Evolutionary conservation across 345 rosid species (phyloP).

Genomic region (Mallotus nudiflorus): DNA sequence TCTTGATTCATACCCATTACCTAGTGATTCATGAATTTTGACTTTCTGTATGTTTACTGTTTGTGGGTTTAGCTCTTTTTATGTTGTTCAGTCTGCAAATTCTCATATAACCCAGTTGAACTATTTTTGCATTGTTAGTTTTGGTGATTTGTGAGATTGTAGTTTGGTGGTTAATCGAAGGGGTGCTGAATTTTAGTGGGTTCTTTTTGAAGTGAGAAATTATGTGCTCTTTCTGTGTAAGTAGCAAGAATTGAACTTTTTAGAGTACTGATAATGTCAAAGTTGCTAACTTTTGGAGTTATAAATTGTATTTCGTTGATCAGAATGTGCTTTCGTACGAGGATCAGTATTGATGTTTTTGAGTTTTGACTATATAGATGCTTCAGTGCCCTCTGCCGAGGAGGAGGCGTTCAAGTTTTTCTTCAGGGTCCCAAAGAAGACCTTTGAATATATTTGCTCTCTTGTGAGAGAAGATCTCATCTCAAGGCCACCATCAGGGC

Average conservation of each 20-base stretch:
- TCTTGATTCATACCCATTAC: neutral
- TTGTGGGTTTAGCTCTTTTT: neutral
- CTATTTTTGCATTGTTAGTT: neutral
- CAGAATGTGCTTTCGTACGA: neutral
- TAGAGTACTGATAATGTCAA: neutral
- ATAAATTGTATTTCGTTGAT: neutral
- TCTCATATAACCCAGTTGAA: neutral
- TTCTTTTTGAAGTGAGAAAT: neutral
- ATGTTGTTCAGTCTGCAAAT: neutral
- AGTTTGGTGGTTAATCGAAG: neutral
- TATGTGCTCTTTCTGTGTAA: neutral
- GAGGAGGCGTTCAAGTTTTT: conserved; percentile 87
- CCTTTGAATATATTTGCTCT: conserved; percentile 81
- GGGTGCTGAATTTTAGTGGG: neutral
- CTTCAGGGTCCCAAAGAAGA: conserved; percentile 81
- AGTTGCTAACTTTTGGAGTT: neutral
- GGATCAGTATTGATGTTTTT: neutral
- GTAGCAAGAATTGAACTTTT: neutral
- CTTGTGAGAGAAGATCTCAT: conserved; percentile 86
- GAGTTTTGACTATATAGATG: conserved; percentile 32
- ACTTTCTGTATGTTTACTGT: neutral
- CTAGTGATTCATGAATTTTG: neutral
- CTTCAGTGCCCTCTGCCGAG: conserved; percentile 51
- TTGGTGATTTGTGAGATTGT: neutral
- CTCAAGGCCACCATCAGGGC: conserved; percentile 92